Percentiles rank a stretch among this genome's conserved stretches.
Conservation (phyloP, 352 stramenopile species). For the Globisporangium cylindrosporum region DNA sequence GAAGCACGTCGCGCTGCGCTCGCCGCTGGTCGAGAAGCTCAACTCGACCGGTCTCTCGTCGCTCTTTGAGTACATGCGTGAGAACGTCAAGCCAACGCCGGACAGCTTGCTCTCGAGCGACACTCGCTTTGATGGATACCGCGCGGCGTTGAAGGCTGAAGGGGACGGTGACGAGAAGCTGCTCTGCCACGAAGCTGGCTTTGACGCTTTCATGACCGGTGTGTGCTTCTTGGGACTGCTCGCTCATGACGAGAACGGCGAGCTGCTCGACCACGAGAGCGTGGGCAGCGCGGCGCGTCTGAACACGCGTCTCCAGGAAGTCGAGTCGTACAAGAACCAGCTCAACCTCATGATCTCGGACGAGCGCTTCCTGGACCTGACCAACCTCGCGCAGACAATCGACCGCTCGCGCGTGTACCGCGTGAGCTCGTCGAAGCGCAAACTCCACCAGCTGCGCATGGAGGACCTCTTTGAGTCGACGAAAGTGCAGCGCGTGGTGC, state of each 20-base stretch:
- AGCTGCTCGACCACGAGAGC: slow-evolving; percentile 26
- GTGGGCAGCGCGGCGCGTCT: slow-evolving; percentile 33
- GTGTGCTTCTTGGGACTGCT: slow-evolving; percentile 74
- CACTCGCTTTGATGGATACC: slow-evolving; percentile 61
- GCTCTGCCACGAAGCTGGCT: slow-evolving; percentile 82
- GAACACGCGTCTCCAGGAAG: slow-evolving; percentile 36
- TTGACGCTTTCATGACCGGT: slow-evolving; percentile 84
- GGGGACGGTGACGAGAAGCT: slow-evolving; percentile 44
- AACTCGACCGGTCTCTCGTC: slow-evolving; percentile 56
- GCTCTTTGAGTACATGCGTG: slow-evolving; percentile 78
- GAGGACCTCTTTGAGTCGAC: slow-evolving; percentile 62
- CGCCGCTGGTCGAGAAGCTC: slow-evolving; percentile 48
- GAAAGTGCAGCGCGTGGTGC: slow-evolving; percentile 64
- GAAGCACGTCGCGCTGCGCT: slow-evolving; percentile 66
- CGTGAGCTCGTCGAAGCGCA: slow-evolving; percentile 60
- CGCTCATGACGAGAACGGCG: slow-evolving; percentile 51
- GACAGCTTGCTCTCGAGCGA: slow-evolving; percentile 54
- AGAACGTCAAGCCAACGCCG: slow-evolving; percentile 52
- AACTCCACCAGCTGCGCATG: slow-evolving; percentile 59
- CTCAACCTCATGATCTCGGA: slow-evolving; percentile 84
- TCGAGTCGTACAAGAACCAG: slow-evolving; percentile 63
- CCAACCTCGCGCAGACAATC: slow-evolving; percentile 53
- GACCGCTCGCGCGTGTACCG: slow-evolving; percentile 63
- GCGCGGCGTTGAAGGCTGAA: slow-evolving; percentile 49
- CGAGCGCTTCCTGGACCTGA: slow-evolving; percentile 53